Conservation (phyloP, 306 rosid genomes). For the Cajanus cajan region DNA sequence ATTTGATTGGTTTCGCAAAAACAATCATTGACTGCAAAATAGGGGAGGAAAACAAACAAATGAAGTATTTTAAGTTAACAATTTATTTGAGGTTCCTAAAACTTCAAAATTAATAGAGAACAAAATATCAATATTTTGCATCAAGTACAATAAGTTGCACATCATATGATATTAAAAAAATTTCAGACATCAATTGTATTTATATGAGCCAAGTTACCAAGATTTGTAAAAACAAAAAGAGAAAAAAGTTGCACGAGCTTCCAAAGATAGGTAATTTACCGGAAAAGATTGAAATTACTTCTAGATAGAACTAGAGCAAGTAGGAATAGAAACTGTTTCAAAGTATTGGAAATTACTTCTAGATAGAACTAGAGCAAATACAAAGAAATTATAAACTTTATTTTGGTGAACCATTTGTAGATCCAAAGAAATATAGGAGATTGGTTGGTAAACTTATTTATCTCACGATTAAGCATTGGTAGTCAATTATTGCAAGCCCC, state of each 20-base stretch:
- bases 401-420: too few relatives aligned
- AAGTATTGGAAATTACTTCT: too few relatives aligned
- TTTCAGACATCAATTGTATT: not conserved
- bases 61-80: constrained; percentile 21
- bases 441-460: too few relatives aligned
- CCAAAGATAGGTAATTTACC: not conserved
- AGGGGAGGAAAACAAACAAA: constrained; percentile 20
- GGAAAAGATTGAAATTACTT: not conserved
- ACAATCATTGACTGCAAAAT: constrained; percentile 82
- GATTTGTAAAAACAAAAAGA: not conserved
- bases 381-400: too few relatives aligned
- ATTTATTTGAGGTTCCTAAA: constrained; percentile 7
- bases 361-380: not conserved
- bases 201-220: not conserved
- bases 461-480: too few relatives aligned
- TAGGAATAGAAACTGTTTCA: too few relatives aligned
- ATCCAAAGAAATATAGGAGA: too few relatives aligned
- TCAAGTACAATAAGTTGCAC: not conserved
- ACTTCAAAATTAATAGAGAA: not conserved
- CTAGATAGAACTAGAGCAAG: not conserved
- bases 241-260: not conserved
- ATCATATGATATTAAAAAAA: not conserved
- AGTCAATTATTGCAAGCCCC: too few relatives aligned
- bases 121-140: not conserved
- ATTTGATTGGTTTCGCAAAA: constrained; percentile 80